Evolutionary conservation across 768 basidiomycete genomes (phyloP), one percentile per base, ranked within the genome.

Genomic region (Daedaleopsis sinensis): DNA sequence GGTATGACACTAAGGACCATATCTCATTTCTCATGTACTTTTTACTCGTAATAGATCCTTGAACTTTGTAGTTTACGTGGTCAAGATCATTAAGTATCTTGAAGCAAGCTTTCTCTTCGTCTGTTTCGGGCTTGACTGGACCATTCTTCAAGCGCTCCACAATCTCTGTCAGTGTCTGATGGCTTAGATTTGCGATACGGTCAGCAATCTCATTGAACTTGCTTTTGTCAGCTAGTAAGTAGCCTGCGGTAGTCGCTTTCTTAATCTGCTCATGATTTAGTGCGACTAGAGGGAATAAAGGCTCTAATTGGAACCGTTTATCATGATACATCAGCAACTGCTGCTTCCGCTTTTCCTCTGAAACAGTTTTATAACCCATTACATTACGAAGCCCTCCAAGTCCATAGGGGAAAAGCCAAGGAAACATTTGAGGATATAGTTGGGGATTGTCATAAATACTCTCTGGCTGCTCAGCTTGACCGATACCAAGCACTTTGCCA

Each of bases 241-340:
- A 65, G 5, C 68, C 64, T 11, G 55, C 68, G 8, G 39, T 57
- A 13, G 59, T 50, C 7, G 48, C 47, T 8, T 44, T 19, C 16
- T 57, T 61, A 35, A 69, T 68, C 42, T 71, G 70, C 23, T 68
- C 57, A 21, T 69, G 61, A 51, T 70, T 68, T 27, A 71, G 65
- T 1, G 55, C 64, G 12, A 70, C 57, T 0, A 67, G 52, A 18
- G 59, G 51, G 50, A 67, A 70, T 5, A 55, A 50, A 2, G 24
- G 32, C 19, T 71, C 68, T 2, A 47, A 35, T 47, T 69, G 65
- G 39, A 71, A 71, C 0, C 62, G 36, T 27, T 64, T 64, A 24
- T 71, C 67, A 50, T 64, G 42, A 56, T 69, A 68, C 54, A 66
- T 51, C 23, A 66, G 38, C 11, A 64, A n/a, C 18, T 57, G 35